Base-by-base conservation (phyloP, 768 basidiomycete species). In the Coprinopsis cinerea region DNA sequence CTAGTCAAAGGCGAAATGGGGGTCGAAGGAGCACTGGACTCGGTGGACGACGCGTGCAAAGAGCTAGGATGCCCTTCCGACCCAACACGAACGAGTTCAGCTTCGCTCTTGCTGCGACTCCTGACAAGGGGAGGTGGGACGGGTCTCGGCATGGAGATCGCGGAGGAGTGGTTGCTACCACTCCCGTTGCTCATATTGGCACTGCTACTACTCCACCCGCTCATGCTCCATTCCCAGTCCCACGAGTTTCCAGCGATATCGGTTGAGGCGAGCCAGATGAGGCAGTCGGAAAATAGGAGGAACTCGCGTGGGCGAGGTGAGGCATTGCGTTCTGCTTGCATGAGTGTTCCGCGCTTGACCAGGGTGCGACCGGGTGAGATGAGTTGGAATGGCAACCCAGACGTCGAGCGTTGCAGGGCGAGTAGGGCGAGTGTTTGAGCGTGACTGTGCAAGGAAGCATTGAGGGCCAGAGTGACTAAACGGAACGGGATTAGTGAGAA, bases 311-410 rank as follows among this genome's bases (percentile, higher is more conserved):
- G 75, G 44, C 77, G 63, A 13, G 78, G 72, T 37, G 66, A 63
- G 2, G 72, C 75, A 53, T 75, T 76, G 22, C 69, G 65, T 59
- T 81, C 81, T 44, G 75, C 64, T 58, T 85, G 82, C 14, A 81
- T 59, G 4, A 90, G 70, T 1, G 74, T 56, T 0, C 83, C 85
- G 11, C 87, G 79, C 49, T 81, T 84, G 39, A 95, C 64, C 36
- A 94, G 76, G 0, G 71, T 76, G n/a, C 92, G 82, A 1, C 92
- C 92, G 0, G 93, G 92, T 0, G 72, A 64, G 55, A 95, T 77
- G 45, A 96, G 77, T 39, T 83, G 85, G 54, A 83, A 82, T 1
- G 89, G 88, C 6, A 95, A 76, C 55, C 81, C 81, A 0, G 78
- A 72, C 1, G 92, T 91, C 15, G 81, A 74, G 11, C 83, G 80